Evolutionary conservation across 2,329 filamentous ascomycete genomes (phyloP).

Genomic region (Penicillium sp.): DNA sequence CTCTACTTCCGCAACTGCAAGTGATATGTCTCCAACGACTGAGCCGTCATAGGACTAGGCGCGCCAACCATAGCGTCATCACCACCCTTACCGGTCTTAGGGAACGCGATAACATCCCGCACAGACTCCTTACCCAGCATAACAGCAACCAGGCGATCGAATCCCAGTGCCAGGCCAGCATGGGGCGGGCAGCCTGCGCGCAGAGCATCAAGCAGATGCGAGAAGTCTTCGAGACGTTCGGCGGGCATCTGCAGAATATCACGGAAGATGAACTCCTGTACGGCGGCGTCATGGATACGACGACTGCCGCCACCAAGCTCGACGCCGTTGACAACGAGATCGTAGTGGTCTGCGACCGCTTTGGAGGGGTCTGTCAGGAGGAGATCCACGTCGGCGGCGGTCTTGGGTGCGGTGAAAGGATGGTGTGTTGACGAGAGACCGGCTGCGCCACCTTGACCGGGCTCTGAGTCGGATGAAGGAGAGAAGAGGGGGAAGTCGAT

Average conservation of each 20-base stretch:
- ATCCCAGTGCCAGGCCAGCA: conserved; percentile 88
- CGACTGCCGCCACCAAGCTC: conserved; percentile 92
- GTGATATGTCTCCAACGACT: conserved; percentile 62
- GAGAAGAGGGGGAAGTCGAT: conserved; percentile 92
- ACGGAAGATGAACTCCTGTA: conserved; percentile 83
- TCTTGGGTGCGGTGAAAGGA: conserved; percentile 87
- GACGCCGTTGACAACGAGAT: conserved; percentile 91
- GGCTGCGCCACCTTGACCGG: conserved; percentile 77
- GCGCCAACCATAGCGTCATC: conserved; percentile 82
- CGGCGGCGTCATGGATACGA: conserved; percentile 79
- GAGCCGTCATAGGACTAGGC: conserved; percentile 67
- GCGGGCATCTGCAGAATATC: conserved; percentile 78
- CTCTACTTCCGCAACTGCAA: conserved; percentile 40
- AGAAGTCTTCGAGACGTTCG: conserved; percentile 74
- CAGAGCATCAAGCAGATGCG: conserved; percentile 80
- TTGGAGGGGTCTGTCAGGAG: conserved; percentile 70
- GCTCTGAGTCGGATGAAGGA: conserved; percentile 63
- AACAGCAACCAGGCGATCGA: conserved; percentile 81
- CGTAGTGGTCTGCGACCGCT: conserved; percentile 85
- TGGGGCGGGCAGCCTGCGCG: conserved; percentile 89
- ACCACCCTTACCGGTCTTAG: conserved; percentile 86
- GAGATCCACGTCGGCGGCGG: conserved; percentile 69
- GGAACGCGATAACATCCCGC: conserved; percentile 93
- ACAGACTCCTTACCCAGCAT: conserved; percentile 77
- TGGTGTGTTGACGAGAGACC: conserved; percentile 90